phyloP scores from a whole-genome alignment of 768 basidiomycete species.

The Baorangia bicolor region DNA sequence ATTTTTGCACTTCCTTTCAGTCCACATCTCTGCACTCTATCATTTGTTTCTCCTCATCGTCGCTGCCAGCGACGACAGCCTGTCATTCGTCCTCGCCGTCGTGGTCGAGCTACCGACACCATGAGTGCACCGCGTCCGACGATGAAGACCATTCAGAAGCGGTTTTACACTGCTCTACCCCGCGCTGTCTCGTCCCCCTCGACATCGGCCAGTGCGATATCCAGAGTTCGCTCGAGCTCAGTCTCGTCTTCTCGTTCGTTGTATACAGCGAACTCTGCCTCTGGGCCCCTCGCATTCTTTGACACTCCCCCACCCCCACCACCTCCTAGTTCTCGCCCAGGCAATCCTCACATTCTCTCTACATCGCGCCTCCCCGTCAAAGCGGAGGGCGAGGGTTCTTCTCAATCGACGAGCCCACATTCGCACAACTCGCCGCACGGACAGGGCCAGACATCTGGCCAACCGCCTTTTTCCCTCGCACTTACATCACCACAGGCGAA shows the following conservation, averaged over 20 bases:
- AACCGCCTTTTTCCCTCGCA: constrained; percentile 41
- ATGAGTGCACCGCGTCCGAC: constrained; percentile 41
- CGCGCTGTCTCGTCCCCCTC: constrained; percentile 31
- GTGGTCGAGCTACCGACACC: neutral
- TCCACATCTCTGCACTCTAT: neutral
- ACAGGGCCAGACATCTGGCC: constrained; percentile 33
- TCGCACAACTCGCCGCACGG: constrained; percentile 37
- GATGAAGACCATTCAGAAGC: constrained; percentile 52
- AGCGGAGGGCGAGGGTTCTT: constrained; percentile 44
- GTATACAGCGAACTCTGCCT: constrained; percentile 36
- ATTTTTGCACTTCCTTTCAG: neutral
- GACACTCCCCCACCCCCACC: constrained; percentile 40
- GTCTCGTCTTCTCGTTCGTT: constrained; percentile 41
- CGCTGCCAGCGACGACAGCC: constrained; percentile 14
- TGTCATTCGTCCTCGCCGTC: neutral
- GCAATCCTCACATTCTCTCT: constrained; percentile 38
- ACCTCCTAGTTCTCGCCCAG: constrained; percentile 40
- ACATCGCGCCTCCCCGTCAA: constrained; percentile 47
- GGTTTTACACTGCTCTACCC: constrained; percentile 46
- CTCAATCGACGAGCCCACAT: constrained; percentile 29
- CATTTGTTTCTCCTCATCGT: constrained; percentile 2
- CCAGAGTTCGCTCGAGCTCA: constrained; percentile 47
- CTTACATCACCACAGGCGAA: constrained; percentile 43
- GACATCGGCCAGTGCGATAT: constrained; percentile 31
- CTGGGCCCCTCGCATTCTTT: constrained; percentile 39